Base-by-base conservation (phyloP, 2,329 filamentous ascomycete species). In the Aspergillus sp. region DNA sequence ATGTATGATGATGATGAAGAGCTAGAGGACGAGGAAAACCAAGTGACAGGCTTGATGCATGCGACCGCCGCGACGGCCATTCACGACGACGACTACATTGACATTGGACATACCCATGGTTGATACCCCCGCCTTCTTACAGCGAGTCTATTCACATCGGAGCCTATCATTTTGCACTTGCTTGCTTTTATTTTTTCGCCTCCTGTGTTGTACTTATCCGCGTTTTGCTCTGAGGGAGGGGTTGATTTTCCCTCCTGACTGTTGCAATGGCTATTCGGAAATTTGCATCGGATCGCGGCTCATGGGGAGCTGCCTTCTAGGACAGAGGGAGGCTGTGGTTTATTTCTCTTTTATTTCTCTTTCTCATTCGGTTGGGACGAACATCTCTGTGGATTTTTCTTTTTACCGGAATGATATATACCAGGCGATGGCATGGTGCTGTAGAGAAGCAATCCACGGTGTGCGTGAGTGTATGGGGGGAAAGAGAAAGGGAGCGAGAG, bases 1-100 rank as follows among this genome's bases (percentile, higher is more conserved):
- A 79, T 79, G 74, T 79, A 77, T 64, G 76, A 79, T 62, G 76
- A 80, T 48, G 76, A 75, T 38, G 78, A 79, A 61, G 76, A 79
- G 66, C 61, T 78, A 54, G 77, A 78, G 47, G 77, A 78, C 67
- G 77, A 78, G 30, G 76, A 78, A 60, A 75, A 74, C 48, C 75
- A 75, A 54, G 71, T 78, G 60, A 75, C 75, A 23, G 76, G 75
- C 59, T 68, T 79, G 57, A 73, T 78, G 75, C 72, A 77, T 65
- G 77, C 76, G 27, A 73, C 76, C 5, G 75, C 66, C 57, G 77
- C 76, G 25, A 73, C 76, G 6, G 75, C 66, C 57, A 76, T 78
- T 67, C 74, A 76, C 57, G 77, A 79, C 63, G 75, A 77, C 59
- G 74, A 77, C 52, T 77, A 77, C 57, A 73, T 77, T 63, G 74